Percentiles rank a stretch among this genome's conserved stretches.
These are phyloP conservation scores for Chloromonas sp. DNA, from an alignment of 163 green algal species.

Conservation along the genomic window DNA sequence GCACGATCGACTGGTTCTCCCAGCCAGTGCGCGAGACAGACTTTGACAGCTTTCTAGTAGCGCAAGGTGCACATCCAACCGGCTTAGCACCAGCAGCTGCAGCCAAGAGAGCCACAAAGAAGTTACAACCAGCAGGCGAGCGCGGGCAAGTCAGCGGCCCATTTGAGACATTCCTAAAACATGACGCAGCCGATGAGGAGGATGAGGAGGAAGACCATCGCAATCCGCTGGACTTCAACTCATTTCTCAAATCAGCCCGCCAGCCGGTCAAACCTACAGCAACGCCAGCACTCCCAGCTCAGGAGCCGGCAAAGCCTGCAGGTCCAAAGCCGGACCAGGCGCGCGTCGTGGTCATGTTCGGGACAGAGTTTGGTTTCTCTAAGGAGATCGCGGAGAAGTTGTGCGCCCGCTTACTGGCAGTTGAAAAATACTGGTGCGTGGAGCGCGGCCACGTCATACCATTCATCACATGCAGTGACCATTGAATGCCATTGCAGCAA, in stretches of 20 bases:
- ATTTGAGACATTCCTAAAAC: slow-evolving; percentile 34
- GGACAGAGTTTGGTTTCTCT: slow-evolving; percentile 87
- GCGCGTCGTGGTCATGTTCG: slow-evolving; percentile 66
- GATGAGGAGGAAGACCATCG: slow-evolving; percentile 17
- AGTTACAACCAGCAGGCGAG: background rate
- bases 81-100: background rate
- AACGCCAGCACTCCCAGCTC: background rate
- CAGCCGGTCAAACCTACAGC: no score
- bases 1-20: background rate
- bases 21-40: background rate
- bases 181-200: slow-evolving; percentile 6
- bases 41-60: slow-evolving; percentile 5
- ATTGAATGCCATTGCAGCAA: no score
- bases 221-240: slow-evolving; percentile 37
- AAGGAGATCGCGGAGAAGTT: slow-evolving; percentile 83
- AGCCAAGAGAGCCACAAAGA: background rate
- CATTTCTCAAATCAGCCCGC: slow-evolving; percentile 24
- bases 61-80: background rate
- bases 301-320: background rate
- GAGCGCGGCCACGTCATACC: no score
- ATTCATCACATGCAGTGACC: no score
- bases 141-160: slow-evolving; percentile 1
- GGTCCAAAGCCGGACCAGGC: slow-evolving; percentile 15
- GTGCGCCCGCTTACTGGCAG: slow-evolving; percentile 28
- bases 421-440: slow-evolving; percentile 43